Evolutionary conservation across 345 rosid genomes (phyloP).

Genomic region (Populus nigra): DNA sequence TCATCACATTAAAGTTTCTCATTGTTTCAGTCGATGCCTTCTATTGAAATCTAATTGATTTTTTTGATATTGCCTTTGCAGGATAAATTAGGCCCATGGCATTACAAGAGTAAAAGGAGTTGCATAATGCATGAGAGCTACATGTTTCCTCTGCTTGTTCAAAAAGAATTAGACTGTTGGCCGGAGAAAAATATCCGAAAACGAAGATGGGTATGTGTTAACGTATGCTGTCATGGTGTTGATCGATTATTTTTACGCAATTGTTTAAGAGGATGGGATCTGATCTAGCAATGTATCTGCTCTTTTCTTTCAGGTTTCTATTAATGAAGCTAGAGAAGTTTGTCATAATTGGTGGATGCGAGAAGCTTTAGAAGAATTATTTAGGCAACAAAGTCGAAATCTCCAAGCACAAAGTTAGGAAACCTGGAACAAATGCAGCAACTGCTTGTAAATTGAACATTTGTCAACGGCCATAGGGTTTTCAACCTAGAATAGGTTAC

Average conservation of each 20-base stretch:
- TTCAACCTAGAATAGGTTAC: not conserved
- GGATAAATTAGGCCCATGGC: constrained; percentile 51
- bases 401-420: not conserved
- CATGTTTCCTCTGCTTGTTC: constrained; percentile 54
- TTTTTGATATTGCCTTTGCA: not conserved
- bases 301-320: constrained; percentile 25
- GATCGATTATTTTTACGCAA: not conserved
- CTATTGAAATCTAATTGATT: not conserved
- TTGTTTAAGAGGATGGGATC: not conserved
- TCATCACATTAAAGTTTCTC: not conserved
- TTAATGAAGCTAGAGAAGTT: constrained; percentile 46
- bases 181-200: constrained; percentile 46
- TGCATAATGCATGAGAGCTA: constrained; percentile 43
- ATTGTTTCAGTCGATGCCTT: not conserved
- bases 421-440: not conserved
- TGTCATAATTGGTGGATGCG: constrained; percentile 55
- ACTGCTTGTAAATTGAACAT: not conserved
- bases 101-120: constrained; percentile 50
- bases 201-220: constrained; percentile 48
- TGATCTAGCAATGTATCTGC: not conserved
- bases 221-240: not conserved
- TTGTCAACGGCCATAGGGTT: not conserved
- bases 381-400: not conserved
- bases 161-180: constrained; percentile 42
- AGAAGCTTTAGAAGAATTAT: constrained; percentile 52